Percentiles rank a stretch among this genome's conserved stretches.
Evolutionary conservation across 2,329 filamentous ascomycete species (phyloP).

Genomic region (Verticillium klebahnii): DNA sequence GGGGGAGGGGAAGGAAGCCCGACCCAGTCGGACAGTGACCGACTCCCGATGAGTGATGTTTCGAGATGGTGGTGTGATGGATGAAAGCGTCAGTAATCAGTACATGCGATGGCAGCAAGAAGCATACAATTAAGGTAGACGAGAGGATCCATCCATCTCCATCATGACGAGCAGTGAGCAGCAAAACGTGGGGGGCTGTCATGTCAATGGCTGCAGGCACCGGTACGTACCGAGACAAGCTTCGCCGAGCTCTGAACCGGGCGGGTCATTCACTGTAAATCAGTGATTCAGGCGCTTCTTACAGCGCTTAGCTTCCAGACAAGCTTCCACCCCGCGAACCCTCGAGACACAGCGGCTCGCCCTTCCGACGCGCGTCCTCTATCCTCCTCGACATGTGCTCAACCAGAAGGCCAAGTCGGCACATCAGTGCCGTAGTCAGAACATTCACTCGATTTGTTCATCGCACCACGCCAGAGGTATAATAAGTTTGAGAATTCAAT

Average conservation of each 20-base stretch:
- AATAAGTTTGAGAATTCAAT: background rate
- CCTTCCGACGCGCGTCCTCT: background rate
- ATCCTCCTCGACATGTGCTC: background rate
- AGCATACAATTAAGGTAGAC: no score
- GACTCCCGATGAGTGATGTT: no score
- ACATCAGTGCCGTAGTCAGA: no score
- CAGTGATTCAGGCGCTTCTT: background rate
- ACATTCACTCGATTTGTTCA: no score
- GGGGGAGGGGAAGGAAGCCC: background rate
- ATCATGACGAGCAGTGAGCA: no score
- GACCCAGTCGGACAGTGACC: background rate
- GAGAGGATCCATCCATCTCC: no score
- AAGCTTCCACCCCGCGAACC: background rate
- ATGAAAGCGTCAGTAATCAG: background rate
- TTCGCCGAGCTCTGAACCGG: background rate
- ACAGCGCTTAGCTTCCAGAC: background rate
- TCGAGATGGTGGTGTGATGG: background rate
- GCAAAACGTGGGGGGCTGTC: no score
- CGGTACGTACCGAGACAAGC: background rate
- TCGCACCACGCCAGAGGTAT: no score
- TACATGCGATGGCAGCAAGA: no score
- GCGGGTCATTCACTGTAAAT: background rate
- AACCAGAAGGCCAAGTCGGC: background rate
- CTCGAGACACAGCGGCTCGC: background rate
- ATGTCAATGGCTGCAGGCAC: no score